phyloP scores from a whole-genome alignment of 345 rosid genomes.

The Gossypium arboreum region DNA sequence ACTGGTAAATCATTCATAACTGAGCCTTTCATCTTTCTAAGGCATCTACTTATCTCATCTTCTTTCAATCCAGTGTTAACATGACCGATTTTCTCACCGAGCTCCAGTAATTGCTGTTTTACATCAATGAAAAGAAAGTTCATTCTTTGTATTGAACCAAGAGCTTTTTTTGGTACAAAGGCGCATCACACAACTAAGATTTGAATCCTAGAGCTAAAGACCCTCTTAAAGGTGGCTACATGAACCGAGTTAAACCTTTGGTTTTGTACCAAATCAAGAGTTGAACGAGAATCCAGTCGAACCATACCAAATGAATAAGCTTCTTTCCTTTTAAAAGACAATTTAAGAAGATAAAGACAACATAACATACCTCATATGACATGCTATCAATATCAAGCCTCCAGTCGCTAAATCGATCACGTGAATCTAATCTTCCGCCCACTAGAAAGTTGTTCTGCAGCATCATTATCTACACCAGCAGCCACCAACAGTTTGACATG shows the following conservation, averaged over 20 bases:
- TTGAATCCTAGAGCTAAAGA: background rate
- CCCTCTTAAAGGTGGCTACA: background rate
- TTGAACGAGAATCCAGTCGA: background rate
- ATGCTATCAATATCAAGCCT: slow-evolving; percentile 46
- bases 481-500: background rate
- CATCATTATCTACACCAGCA: slow-evolving; percentile 36
- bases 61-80: slow-evolving; percentile 82
- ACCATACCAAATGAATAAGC: background rate
- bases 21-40: slow-evolving; percentile 51
- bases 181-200: background rate
- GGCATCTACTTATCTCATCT: slow-evolving; percentile 72
- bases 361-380: slow-evolving; percentile 37
- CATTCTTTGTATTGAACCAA: background rate
- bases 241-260: background rate
- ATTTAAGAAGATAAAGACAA: background rate
- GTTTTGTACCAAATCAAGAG: too few species aligned
- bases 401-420: slow-evolving; percentile 29
- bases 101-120: slow-evolving; percentile 41
- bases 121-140: background rate
- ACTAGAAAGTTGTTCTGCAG: slow-evolving; percentile 31
- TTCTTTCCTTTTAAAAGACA: background rate
- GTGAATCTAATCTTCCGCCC: slow-evolving; percentile 30
- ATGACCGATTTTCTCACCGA: slow-evolving; percentile 82
- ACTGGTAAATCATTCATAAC: slow-evolving; percentile 31
- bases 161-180: too few species aligned